Conservation (phyloP, 2,329 filamentous ascomycete genomes). For the Simplicillium sp. region DNA sequence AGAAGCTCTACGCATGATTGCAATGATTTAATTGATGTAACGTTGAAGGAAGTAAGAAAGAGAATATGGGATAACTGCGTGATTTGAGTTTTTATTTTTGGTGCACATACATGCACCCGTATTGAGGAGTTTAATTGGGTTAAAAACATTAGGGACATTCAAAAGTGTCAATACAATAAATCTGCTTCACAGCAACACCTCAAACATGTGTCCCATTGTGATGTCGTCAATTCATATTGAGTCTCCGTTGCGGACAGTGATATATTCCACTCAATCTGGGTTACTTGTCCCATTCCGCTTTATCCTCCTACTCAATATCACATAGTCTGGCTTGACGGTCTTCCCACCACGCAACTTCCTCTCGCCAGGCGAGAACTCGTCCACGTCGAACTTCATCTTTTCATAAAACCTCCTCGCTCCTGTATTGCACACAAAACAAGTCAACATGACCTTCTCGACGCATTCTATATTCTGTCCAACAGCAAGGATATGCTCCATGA, state of each 20-base stretch:
- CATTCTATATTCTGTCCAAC: slow-evolving; percentile 44
- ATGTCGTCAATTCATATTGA: slow-evolving; percentile 11
- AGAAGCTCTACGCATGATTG: slow-evolving; percentile 89
- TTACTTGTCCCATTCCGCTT: too few species aligned
- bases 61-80: slow-evolving; percentile 1
- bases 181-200: too few species aligned
- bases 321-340: slow-evolving; percentile 45
- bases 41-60: neutral
- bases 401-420: slow-evolving; percentile 51
- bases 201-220: too few species aligned
- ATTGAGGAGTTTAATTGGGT: too few species aligned
- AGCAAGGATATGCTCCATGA: slow-evolving; percentile 47
- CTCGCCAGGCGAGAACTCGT: slow-evolving; percentile 44
- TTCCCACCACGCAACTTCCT: slow-evolving; percentile 44
- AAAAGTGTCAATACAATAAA: too few species aligned
- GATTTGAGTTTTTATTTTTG: too few species aligned
- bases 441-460: slow-evolving; percentile 62
- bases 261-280: too few species aligned
- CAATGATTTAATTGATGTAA: slow-evolving; percentile 6
- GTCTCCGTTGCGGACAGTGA: slow-evolving; percentile 17
- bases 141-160: too few species aligned
- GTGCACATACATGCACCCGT: too few species aligned
- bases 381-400: slow-evolving; percentile 45
- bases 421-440: slow-evolving; percentile 56
- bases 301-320: slow-evolving; percentile 39